Percentiles rank a stretch among this genome's conserved stretches.
Evolutionary conservation across 2,329 filamentous ascomycete species (phyloP).

Genomic region (Trichoderma asperellum): DNA sequence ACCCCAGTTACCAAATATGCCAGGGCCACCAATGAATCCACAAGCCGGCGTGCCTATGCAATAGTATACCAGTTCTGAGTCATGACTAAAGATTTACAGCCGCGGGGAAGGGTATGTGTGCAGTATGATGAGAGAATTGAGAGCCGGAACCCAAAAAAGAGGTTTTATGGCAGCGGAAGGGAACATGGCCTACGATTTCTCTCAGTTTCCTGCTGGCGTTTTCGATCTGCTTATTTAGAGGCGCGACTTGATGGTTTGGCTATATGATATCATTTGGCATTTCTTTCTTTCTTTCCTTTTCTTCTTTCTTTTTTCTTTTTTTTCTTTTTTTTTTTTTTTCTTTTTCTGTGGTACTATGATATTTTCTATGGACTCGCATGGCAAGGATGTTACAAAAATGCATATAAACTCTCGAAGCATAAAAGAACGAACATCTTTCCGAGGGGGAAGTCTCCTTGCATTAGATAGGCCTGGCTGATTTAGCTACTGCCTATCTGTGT

Average conservation of each 20-base stretch:
- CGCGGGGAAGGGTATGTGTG: not conserved
- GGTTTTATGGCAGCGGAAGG: not conserved
- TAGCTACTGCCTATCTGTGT: not conserved
- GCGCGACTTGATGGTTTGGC: conserved; percentile 13
- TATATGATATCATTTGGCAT: conserved; percentile 23
- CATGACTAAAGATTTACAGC: not conserved
- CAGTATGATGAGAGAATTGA: not conserved
- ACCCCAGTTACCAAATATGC: conserved; percentile 44
- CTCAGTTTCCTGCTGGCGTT: conserved; percentile 15
- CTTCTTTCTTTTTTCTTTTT: not conserved
- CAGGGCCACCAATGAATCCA: conserved; percentile 38
- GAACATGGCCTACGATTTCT: not conserved
- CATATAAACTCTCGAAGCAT: conserved; percentile 19
- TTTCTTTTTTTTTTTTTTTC: not conserved
- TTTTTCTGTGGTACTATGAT: not conserved
- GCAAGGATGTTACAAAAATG: not conserved
- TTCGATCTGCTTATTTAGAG: conserved; percentile 12
- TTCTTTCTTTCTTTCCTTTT: not conserved
- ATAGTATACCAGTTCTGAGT: not conserved
- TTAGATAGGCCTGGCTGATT: not conserved
- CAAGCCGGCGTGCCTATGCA: conserved; percentile 35
- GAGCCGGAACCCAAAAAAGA: not conserved
- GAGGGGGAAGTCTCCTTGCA: not conserved
- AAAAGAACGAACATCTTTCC: not conserved
- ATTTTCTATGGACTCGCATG: not conserved